Evolutionary conservation across 2,329 filamentous ascomycete species (phyloP).

Genomic region (Arachnopeziza araneosa): DNA sequence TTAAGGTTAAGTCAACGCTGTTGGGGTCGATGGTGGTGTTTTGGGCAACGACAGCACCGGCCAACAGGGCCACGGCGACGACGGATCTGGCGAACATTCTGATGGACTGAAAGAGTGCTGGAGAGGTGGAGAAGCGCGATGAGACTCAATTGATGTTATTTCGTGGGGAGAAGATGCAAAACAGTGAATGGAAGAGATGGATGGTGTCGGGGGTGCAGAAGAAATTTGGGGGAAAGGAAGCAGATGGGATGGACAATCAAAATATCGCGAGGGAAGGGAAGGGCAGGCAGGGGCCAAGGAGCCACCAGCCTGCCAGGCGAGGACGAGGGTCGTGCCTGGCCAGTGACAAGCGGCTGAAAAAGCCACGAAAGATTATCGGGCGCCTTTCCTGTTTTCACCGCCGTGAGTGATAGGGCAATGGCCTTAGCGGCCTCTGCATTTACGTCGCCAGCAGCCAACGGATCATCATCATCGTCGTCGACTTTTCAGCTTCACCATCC

Average conservation of each 20-base stretch:
- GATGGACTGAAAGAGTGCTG: conserved; percentile 1
- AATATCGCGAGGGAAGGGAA: not conserved
- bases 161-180: not conserved
- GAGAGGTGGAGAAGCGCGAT: not conserved
- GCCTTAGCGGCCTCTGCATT: not conserved
- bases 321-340: too few species aligned
- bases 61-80: conserved; percentile 24
- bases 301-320: too few species aligned
- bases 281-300: not conserved
- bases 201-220: not conserved
- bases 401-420: not conserved
- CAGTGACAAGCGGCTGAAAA: not conserved
- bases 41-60: conserved; percentile 21
- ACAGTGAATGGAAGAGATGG: not conserved
- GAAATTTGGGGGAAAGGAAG: not conserved
- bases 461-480: not conserved
- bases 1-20: conserved; percentile 12
- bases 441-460: not conserved
- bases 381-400: not conserved
- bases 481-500: not conserved
- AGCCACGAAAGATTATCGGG: not conserved
- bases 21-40: conserved; percentile 25
- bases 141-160: not conserved
- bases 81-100: conserved; percentile 28
- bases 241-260: not conserved